phyloP scores from a whole-genome alignment of 2,329 filamentous ascomycete genomes.

The Blastomyces silverae region DNA sequence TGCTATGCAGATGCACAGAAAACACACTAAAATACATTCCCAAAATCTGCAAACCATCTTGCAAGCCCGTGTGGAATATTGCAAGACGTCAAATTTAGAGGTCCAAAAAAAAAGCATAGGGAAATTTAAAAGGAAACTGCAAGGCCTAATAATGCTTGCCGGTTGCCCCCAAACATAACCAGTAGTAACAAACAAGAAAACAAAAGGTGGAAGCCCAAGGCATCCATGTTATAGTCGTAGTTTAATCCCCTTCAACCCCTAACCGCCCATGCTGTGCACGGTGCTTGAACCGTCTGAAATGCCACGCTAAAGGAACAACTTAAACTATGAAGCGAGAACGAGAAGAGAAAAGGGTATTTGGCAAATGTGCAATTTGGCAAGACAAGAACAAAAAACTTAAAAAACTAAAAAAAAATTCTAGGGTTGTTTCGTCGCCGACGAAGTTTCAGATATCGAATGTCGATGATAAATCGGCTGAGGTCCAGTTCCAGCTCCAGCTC shows the following conservation, averaged over 20 bases:
- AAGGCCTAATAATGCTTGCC: not conserved
- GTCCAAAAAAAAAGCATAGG: not conserved
- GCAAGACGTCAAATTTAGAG: not conserved
- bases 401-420: not conserved
- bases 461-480: conserved; percentile 6
- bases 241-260: not conserved
- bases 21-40: not conserved
- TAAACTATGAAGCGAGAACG: not conserved
- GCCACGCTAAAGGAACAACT: not conserved
- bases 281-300: not conserved
- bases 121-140: not conserved
- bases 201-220: not conserved
- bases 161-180: not conserved
- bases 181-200: not conserved
- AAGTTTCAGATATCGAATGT: conserved; percentile 6
- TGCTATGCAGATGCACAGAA: not conserved
- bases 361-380: not conserved
- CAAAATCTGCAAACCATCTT: not conserved
- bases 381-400: not conserved
- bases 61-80: not conserved
- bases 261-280: not conserved
- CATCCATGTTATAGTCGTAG: not conserved
- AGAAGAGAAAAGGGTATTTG: not conserved
- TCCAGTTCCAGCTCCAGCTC: conserved; percentile 1
- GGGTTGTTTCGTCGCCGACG: not conserved